These are phyloP conservation scores for Mucor velutinosus DNA, from an alignment of 371 early-diverging fungal genomes.

Conservation along the genomic window DNA sequence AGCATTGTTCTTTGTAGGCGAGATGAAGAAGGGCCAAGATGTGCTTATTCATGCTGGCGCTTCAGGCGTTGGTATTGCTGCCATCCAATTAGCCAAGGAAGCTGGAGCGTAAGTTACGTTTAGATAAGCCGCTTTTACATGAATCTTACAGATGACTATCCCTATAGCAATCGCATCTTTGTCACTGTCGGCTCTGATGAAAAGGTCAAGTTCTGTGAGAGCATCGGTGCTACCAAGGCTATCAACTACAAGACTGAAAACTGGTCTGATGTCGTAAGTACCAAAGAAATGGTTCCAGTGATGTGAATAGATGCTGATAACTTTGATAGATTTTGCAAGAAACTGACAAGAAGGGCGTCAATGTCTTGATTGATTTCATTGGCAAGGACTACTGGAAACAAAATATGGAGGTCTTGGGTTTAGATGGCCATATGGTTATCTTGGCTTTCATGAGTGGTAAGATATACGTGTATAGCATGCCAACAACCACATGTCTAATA, in stretches of 20 bases:
- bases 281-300: neutral
- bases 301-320: neutral
- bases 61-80: constrained; percentile 75
- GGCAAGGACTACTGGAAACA: constrained; percentile 68
- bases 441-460: constrained; percentile 66
- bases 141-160: neutral
- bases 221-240: constrained; percentile 70
- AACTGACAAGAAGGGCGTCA: constrained; percentile 69
- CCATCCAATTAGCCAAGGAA: constrained; percentile 75
- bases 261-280: constrained; percentile 57
- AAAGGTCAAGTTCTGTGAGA: constrained; percentile 67
- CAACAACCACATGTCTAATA: neutral
- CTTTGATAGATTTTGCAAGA: constrained; percentile 45
- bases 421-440: constrained; percentile 77
- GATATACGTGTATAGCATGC: neutral
- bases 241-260: constrained; percentile 75
- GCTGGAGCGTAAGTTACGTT: constrained; percentile 58
- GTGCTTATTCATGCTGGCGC: constrained; percentile 84
- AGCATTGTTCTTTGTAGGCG: constrained; percentile 65
- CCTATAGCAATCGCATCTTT: constrained; percentile 49
- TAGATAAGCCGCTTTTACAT: neutral
- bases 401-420: constrained; percentile 65
- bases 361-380: constrained; percentile 73
- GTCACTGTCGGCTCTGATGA: constrained; percentile 71
- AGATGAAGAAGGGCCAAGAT: constrained; percentile 61